Conservation (phyloP, 1,139 yeast genomes). For the Candida labiduridarum region DNA sequence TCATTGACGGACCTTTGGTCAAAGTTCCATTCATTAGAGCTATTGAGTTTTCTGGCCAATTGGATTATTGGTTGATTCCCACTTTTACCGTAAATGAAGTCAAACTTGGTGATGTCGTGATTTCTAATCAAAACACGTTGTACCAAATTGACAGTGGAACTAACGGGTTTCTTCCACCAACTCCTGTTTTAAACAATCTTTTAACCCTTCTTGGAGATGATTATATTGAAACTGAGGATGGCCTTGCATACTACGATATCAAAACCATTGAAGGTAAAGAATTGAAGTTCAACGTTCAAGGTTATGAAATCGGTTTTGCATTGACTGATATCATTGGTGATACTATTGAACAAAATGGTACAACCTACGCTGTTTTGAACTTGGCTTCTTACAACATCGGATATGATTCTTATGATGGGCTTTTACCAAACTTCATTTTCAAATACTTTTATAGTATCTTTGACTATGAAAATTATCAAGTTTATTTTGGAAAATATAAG, state of each 20-base stretch:
- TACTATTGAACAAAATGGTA: slow-evolving; percentile 14
- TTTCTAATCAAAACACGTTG: slow-evolving; percentile 20
- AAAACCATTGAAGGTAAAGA: slow-evolving; percentile 9
- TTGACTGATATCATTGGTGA: slow-evolving; percentile 21
- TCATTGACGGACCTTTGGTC: slow-evolving; percentile 19
- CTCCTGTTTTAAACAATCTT: slow-evolving; percentile 21
- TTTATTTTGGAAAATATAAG: slow-evolving; percentile 21
- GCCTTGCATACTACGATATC: slow-evolving; percentile 14
- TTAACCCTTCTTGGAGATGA: slow-evolving; percentile 16
- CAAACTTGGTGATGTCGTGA: slow-evolving; percentile 13
- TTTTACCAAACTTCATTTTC: slow-evolving; percentile 23
- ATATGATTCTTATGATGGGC: slow-evolving; percentile 18
- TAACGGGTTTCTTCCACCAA: slow-evolving; percentile 22
- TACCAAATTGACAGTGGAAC: slow-evolving; percentile 26
- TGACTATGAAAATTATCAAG: slow-evolving; percentile 22
- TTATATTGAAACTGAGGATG: slow-evolving; percentile 12
- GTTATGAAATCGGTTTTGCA: slow-evolving; percentile 20
- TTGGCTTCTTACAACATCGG: slow-evolving; percentile 20
- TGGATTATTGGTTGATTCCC: slow-evolving; percentile 16
- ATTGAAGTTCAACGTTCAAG: slow-evolving; percentile 22
- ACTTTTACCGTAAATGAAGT: slow-evolving; percentile 23
- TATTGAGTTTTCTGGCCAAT: slow-evolving; percentile 4
- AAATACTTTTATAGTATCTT: slow-evolving; percentile 22
- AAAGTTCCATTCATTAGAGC: slow-evolving; percentile 20
- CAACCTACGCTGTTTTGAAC: slow-evolving; percentile 18